A percentile compares a stretch with the other conserved stretches of the same genome.
Evolutionary conservation across 2,329 filamentous ascomycete species (phyloP).

Genomic region (Lasiodiplodia gonubiensis): DNA sequence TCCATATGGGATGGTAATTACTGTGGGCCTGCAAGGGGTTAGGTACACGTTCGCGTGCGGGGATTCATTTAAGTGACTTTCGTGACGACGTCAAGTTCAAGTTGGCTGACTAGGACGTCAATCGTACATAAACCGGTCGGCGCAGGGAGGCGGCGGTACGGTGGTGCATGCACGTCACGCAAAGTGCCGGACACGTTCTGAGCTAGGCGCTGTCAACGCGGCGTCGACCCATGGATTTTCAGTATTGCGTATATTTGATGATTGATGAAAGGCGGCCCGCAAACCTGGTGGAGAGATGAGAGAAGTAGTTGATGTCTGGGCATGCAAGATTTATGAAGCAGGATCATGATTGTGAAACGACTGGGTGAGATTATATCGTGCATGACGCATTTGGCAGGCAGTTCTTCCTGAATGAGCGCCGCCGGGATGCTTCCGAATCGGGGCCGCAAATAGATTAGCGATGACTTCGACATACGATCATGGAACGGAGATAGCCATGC

Average conservation of each 20-base stretch:
- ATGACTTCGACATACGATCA: constrained; percentile 5
- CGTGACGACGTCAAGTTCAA: neutral
- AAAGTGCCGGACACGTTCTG: neutral
- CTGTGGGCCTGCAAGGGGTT: neutral
- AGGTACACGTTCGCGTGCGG: neutral
- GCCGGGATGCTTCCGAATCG: constrained; percentile 1
- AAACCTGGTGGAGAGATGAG: neutral
- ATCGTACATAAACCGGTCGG: neutral
- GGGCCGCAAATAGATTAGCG: constrained; percentile 15
- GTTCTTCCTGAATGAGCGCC: neutral
- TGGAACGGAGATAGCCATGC: neutral
- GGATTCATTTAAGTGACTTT: constrained; percentile 16
- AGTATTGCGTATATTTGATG: neutral
- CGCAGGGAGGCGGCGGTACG: neutral
- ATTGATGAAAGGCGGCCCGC: neutral
- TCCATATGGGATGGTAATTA: neutral
- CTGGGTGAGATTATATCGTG: neutral
- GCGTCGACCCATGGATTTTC: neutral
- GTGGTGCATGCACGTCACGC: constrained; percentile 11
- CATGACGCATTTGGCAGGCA: neutral
- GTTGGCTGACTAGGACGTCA: neutral
- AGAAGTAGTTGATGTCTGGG: neutral
- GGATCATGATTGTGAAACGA: constrained; percentile 4
- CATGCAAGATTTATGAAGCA: neutral
- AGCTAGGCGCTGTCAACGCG: neutral